Conservation (phyloP, 805 yeast species). For the Zygosaccharomyces siamensis region DNA sequence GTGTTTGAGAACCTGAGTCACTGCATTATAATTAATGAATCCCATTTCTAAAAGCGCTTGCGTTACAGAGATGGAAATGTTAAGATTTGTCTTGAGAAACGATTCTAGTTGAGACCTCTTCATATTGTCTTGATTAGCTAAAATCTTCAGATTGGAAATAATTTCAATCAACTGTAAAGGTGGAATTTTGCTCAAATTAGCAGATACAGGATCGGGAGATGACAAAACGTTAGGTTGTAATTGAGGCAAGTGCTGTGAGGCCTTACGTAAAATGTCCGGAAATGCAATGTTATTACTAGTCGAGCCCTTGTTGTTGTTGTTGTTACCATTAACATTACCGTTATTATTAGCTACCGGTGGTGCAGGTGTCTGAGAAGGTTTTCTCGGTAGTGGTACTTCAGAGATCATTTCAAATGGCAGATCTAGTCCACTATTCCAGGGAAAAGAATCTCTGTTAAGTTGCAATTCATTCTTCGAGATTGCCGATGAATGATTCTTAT, state of each 20-base stretch:
- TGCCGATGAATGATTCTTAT: constrained; percentile 10
- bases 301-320: background rate
- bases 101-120: constrained; percentile 45
- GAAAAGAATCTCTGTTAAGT: constrained; percentile 31
- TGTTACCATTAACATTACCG: constrained; percentile 2
- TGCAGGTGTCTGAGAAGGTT: constrained; percentile 19
- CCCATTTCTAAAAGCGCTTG: constrained; percentile 78
- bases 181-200: constrained; percentile 57
- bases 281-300: constrained; percentile 27
- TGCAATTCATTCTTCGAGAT: constrained; percentile 15
- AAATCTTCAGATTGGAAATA: constrained; percentile 57
- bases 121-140: constrained; percentile 46
- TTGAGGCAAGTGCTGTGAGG: constrained; percentile 53
- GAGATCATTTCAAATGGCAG: constrained; percentile 35
- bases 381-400: constrained; percentile 33
- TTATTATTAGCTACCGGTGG: constrained; percentile 6
- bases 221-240: constrained; percentile 43
- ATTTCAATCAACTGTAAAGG: constrained; percentile 69
- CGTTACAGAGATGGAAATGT: constrained; percentile 61
- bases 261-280: constrained; percentile 49
- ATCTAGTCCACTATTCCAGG: constrained; percentile 30
- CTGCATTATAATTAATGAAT: constrained; percentile 61
- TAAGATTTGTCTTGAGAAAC: constrained; percentile 49
- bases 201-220: constrained; percentile 53
- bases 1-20: constrained; percentile 45